phyloP scores from a whole-genome alignment of 1,284 basidiomycete species.

The Moesziomyces parantarcticus region DNA sequence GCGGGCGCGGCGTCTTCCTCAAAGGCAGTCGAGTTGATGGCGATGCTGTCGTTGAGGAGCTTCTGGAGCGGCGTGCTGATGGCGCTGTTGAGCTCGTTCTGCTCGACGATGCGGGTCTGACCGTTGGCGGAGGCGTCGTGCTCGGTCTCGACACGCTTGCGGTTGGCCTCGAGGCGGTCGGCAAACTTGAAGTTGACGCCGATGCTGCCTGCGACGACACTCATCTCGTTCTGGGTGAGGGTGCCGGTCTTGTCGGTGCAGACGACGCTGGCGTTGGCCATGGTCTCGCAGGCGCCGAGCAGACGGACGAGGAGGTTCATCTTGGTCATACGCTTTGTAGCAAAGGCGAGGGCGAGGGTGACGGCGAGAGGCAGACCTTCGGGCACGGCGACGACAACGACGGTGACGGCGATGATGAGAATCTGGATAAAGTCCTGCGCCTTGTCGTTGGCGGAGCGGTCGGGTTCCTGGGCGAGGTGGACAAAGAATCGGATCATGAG shows the following conservation, averaged over 20 bases:
- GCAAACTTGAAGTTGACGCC: conserved; percentile 95
- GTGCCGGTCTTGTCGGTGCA: conserved; percentile 93
- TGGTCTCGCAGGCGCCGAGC: conserved; percentile 95
- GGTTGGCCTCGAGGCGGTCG: conserved; percentile 79
- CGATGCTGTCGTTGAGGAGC: conserved; percentile 86
- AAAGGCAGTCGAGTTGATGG: conserved; percentile 95
- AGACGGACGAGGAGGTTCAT: conserved; percentile 94
- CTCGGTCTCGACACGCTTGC: conserved; percentile 79
- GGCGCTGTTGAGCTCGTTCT: conserved; percentile 70
- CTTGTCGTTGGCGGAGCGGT: conserved; percentile 80
- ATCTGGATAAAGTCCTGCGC: conserved; percentile 93
- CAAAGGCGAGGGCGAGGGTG: conserved; percentile 93
- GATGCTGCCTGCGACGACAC: conserved; percentile 92
- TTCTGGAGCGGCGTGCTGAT: conserved; percentile 76
- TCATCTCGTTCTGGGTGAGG: conserved; percentile 91
- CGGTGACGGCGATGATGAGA: conserved; percentile 91
- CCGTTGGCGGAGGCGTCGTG: conserved; percentile 57
- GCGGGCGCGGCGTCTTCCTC: conserved; percentile 70
- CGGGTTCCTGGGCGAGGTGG: conserved; percentile 72
- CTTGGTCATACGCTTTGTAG: conserved; percentile 95
- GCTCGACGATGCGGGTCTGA: conserved; percentile 87
- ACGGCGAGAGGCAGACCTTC: conserved; percentile 96
- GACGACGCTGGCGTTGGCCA: conserved; percentile 95
- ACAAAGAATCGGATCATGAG: conserved; percentile 96
- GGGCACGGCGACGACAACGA: conserved; percentile 96